Evolutionary conservation across 1,284 basidiomycete genomes (phyloP), one percentile per base, ranked within the genome.

Genomic region (Leccinum cinnamomeum): DNA sequence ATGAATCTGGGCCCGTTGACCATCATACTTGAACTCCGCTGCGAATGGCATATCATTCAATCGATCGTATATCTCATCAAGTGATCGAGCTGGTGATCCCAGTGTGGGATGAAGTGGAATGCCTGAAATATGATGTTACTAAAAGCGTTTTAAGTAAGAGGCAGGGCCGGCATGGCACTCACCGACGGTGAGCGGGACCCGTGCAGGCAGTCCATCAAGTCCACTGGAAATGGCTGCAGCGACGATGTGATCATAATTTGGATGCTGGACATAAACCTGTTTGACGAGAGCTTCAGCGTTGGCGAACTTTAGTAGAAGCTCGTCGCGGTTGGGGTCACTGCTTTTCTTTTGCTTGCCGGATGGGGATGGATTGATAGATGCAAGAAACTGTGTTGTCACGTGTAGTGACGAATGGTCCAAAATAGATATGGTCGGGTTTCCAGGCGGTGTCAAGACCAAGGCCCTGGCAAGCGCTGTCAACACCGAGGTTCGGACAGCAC

Each of bases 1-100:
- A 75, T 94, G 92, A 41, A 95, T 89, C 77, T 96, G 94, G 12
- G 90, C 91, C 51, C 94, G 82, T 72, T 96, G 94, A 2, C 93
- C 93, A 68, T 95, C 94, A 67, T 94, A 91, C 76, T 95, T 95
- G 71, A 85, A 85, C 75, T 96, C 94, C 46, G 90, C 88, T 12
- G 84, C 81, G 74, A 95, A 96, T 3, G 89, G 84, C 41, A 86
- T 77, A 53, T 81, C 78, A 12, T 83, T 84, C 18, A 95, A 79
- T 35, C 89, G 84, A 48, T 86, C 84, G 69, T 93, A 95, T 48
- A 96, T 87, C 68, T 95, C 93, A 58, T 88, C 84, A 53, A 98
- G 78, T 41, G 93, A 95, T 44, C 94, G 87, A 46, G 88, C 91
- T 59, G 93, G 94, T 56, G 92, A 94, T 44, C 93, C 93, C 30